These are phyloP conservation scores for Globisporangium carolinianum DNA, from an alignment of 352 stramenopile genomes.

Conservation along the genomic window DNA sequence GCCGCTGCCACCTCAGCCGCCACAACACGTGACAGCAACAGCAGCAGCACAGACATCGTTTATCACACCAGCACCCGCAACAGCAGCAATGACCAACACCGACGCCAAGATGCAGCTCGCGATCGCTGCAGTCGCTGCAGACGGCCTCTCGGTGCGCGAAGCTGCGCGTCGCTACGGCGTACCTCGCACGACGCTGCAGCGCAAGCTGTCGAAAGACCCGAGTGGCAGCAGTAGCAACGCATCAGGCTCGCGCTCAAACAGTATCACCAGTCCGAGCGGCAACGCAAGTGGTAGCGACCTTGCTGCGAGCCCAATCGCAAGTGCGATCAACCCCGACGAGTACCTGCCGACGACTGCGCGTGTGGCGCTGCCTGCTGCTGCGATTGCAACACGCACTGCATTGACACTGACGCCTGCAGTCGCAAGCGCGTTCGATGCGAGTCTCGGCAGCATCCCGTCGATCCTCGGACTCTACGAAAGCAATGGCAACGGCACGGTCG, in stretches of 20 bases:
- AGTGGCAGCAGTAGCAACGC: conserved; percentile 6
- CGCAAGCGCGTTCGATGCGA: conserved; percentile 8
- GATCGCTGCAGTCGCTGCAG: conserved; percentile 46
- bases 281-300: conserved; percentile 2
- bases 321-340: background rate
- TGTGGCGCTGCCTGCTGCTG: background rate
- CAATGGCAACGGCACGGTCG: conserved; percentile 12
- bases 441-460: conserved; percentile 9
- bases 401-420: background rate
- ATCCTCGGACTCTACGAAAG: conserved; percentile 13
- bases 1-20: background rate
- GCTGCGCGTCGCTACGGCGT: conserved; percentile 64
- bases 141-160: conserved; percentile 64
- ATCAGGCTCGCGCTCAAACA: conserved; percentile 7
- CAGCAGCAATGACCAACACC: conserved; percentile 14
- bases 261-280: conserved; percentile 4
- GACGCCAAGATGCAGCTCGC: conserved; percentile 48
- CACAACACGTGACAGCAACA: background rate
- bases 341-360: background rate
- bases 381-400: background rate
- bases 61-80: background rate
- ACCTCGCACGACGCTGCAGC: conserved; percentile 70
- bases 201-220: conserved; percentile 33
- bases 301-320: conserved; percentile 14
- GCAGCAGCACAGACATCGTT: background rate